phyloP scores from a whole-genome alignment of 164 flowering plant species.

The Protea cynaroides region DNA sequence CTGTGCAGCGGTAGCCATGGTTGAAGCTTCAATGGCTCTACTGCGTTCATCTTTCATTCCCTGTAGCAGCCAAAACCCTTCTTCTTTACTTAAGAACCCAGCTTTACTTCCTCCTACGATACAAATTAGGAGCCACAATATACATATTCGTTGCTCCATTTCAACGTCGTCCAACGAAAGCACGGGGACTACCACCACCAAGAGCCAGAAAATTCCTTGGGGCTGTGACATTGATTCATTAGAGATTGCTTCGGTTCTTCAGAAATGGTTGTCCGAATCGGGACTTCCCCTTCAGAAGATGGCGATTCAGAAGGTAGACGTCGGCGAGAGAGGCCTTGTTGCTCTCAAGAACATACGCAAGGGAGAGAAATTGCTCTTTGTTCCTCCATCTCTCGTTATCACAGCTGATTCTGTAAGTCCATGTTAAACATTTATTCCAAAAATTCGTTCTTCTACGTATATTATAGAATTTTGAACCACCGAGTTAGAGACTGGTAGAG shows the following conservation, averaged over 20 bases:
- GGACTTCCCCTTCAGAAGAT: slow-evolving; percentile 89
- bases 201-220: slow-evolving; percentile 46
- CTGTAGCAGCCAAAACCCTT: slow-evolving; percentile 20
- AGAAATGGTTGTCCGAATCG: slow-evolving; percentile 65
- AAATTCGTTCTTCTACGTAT: neutral
- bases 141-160: slow-evolving; percentile 39
- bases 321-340: slow-evolving; percentile 91
- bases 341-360: slow-evolving; percentile 77
- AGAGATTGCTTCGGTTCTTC: slow-evolving; percentile 68
- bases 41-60: slow-evolving; percentile 34
- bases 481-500: too few relatives aligned
- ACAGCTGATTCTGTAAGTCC: slow-evolving; percentile 65
- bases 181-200: slow-evolving; percentile 5
- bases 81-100: slow-evolving; percentile 10
- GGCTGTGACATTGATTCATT: slow-evolving; percentile 84
- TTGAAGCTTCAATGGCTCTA: slow-evolving; percentile 40
- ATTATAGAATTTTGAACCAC: neutral
- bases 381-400: slow-evolving; percentile 80
- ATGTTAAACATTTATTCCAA: neutral
- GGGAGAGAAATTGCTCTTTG: slow-evolving; percentile 89
- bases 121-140: neutral
- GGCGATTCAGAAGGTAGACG: slow-evolving; percentile 63
- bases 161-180: slow-evolving; percentile 28
- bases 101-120: neutral
- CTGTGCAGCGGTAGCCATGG: slow-evolving; percentile 42